Conservation (phyloP, 495 filamentous ascomycete genomes). For the Hyaloscypha variabilis region DNA sequence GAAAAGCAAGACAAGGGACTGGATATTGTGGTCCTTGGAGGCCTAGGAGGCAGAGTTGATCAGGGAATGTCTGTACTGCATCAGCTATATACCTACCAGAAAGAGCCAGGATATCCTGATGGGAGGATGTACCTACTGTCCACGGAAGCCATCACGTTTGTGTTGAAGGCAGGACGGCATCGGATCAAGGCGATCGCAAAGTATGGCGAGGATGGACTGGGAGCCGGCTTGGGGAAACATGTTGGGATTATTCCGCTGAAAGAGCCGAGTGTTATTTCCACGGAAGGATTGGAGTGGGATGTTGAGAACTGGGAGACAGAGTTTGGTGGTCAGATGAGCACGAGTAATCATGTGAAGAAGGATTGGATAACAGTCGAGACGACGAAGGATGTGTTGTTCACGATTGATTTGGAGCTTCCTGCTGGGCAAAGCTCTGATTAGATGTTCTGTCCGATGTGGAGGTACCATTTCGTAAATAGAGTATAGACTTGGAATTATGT, state of each 20-base stretch:
- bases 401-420: conserved; percentile 63
- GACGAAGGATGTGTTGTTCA: conserved; percentile 77
- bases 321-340: conserved; percentile 86
- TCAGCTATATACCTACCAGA: conserved; percentile 67
- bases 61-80: conserved; percentile 88
- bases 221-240: conserved; percentile 57
- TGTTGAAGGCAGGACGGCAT: conserved; percentile 71
- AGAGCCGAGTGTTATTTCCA: conserved; percentile 71
- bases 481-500: too few species aligned
- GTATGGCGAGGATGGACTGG: conserved; percentile 23
- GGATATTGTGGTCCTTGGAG: conserved; percentile 75
- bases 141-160: conserved; percentile 76
- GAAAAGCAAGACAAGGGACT: conserved; percentile 8
- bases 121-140: conserved; percentile 71
- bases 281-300: conserved; percentile 87
- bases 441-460: background rate
- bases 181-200: conserved; percentile 61
- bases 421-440: background rate
- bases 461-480: too few species aligned
- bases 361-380: conserved; percentile 62
- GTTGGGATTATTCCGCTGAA: conserved; percentile 86
- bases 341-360: conserved; percentile 81
- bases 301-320: conserved; percentile 76
- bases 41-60: conserved; percentile 87
- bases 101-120: conserved; percentile 41